These are phyloP conservation scores for Nicotiana undulata DNA, from an alignment of 257 asterid genomes.

Conservation along the genomic window DNA sequence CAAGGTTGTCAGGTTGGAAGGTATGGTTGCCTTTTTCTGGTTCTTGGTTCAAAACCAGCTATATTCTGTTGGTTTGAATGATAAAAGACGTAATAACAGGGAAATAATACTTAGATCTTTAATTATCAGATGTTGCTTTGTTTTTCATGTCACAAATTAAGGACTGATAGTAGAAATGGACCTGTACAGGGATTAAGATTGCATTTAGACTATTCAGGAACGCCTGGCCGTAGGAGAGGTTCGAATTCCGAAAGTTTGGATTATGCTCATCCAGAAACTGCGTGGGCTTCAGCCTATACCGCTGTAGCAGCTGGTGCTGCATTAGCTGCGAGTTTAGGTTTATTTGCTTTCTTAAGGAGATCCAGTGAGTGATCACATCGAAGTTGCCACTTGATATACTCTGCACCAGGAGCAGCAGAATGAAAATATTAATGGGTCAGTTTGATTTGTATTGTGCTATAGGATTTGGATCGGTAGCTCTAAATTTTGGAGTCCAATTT, in stretches of 20 bases:
- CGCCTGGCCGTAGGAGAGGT: constrained; percentile 33
- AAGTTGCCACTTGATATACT: background rate
- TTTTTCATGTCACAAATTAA: background rate
- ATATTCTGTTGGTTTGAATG: background rate
- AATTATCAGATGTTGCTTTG: background rate
- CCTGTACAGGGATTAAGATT: constrained; percentile 64
- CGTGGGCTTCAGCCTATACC: constrained; percentile 69
- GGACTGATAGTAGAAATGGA: background rate
- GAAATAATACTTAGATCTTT: background rate
- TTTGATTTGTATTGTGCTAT: background rate
- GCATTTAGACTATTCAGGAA: constrained; percentile 63
- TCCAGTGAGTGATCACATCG: constrained; percentile 21
- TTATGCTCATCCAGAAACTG: constrained; percentile 43
- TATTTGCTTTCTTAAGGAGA: constrained; percentile 61
- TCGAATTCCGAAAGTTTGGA: constrained; percentile 29
- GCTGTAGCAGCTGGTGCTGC: constrained; percentile 93
- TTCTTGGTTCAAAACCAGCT: background rate
- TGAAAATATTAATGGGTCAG: background rate
- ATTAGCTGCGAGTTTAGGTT: constrained; percentile 67
- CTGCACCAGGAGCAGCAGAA: background rate
- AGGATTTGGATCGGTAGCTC: background rate
- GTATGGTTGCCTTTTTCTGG: constrained; percentile 21
- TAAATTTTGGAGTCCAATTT: background rate
- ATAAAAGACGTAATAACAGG: background rate
- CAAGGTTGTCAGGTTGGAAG: constrained; percentile 92